These are phyloP conservation scores for Chrysoporthe austroafricana DNA, from an alignment of 2,329 filamentous ascomycete species.

Conservation along the genomic window DNA sequence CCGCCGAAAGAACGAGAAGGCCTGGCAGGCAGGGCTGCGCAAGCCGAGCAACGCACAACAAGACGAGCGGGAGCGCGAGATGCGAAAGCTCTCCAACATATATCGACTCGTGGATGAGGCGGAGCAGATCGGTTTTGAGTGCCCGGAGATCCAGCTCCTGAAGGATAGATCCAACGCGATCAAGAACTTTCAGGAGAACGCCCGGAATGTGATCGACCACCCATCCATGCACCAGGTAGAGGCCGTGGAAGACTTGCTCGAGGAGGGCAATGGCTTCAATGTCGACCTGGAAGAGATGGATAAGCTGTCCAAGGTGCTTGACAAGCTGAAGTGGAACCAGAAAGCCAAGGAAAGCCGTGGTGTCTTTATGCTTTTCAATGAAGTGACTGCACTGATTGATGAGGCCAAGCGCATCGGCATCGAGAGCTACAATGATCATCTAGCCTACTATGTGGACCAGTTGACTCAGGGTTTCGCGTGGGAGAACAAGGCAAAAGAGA, in stretches of 20 bases:
- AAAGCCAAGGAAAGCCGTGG: constrained; percentile 69
- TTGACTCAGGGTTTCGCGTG: constrained; percentile 78
- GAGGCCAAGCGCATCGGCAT: constrained; percentile 79
- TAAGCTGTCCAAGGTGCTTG: constrained; percentile 75
- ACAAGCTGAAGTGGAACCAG: constrained; percentile 87
- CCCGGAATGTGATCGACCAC: constrained; percentile 70
- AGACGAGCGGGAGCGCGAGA: constrained; percentile 85
- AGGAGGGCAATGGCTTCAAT: constrained; percentile 86
- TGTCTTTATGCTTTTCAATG: constrained; percentile 71
- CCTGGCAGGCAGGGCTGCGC: constrained; percentile 73
- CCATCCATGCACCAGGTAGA: constrained; percentile 63
- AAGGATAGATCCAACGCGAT: constrained; percentile 86
- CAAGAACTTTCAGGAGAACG: constrained; percentile 79
- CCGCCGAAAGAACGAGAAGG: constrained; percentile 90
- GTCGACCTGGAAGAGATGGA: constrained; percentile 91
- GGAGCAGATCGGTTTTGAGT: constrained; percentile 88
- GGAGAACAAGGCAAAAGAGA: constrained; percentile 90
- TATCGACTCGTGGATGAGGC: constrained; percentile 82
- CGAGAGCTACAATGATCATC: constrained; percentile 77
- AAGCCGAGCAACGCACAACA: constrained; percentile 61
- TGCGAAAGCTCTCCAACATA: constrained; percentile 88
- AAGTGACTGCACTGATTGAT: constrained; percentile 78
- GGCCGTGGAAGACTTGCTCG: constrained; percentile 88
- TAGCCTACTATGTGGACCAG: constrained; percentile 77
- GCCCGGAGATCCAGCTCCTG: constrained; percentile 83